Percentiles rank a stretch among this genome's conserved stretches.
Conservation (phyloP, 2,329 filamentous ascomycete genomes). For the Aspergillus sp. region DNA sequence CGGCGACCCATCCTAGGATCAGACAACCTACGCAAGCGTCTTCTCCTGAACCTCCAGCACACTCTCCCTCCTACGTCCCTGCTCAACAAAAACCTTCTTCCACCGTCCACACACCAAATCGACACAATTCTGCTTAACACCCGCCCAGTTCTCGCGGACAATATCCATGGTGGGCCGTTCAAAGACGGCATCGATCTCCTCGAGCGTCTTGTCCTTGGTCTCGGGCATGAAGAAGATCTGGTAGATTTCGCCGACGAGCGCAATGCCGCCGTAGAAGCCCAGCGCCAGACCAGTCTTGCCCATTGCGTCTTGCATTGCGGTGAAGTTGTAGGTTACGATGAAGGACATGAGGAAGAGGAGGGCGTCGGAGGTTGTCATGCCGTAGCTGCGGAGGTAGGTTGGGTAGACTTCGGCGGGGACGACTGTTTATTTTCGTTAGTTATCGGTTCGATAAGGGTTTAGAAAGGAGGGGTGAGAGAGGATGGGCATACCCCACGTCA, state of each 20-base stretch:
- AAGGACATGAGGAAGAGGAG: slow-evolving; percentile 73
- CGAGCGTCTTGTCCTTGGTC: slow-evolving; percentile 71
- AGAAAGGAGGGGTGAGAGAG: background rate
- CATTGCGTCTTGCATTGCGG: slow-evolving; percentile 71
- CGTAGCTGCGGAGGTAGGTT: slow-evolving; percentile 72
- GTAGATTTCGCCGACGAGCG: slow-evolving; percentile 71
- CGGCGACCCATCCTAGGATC: too few species aligned
- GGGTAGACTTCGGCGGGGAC: slow-evolving; percentile 72
- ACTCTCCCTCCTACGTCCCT: background rate
- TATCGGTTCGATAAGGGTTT: background rate
- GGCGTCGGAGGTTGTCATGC: slow-evolving; percentile 72
- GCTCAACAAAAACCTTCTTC: slow-evolving; percentile 11
- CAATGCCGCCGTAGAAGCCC: slow-evolving; percentile 76
- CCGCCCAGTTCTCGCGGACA: slow-evolving; percentile 59
- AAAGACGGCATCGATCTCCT: slow-evolving; percentile 73
- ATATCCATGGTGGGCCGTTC: slow-evolving; percentile 65
- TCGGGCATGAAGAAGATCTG: slow-evolving; percentile 77
- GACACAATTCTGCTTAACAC: slow-evolving; percentile 9
- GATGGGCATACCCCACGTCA: slow-evolving; percentile 56
- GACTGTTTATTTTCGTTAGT: slow-evolving; percentile 38
- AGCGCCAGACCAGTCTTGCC: slow-evolving; percentile 66
- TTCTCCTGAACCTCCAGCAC: background rate
- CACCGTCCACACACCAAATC: background rate
- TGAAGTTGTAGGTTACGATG: slow-evolving; percentile 77
- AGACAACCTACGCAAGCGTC: background rate